phyloP scores from a whole-genome alignment of 1,284 basidiomycete species.

The Ceratorhiza oryzae-sativae region DNA sequence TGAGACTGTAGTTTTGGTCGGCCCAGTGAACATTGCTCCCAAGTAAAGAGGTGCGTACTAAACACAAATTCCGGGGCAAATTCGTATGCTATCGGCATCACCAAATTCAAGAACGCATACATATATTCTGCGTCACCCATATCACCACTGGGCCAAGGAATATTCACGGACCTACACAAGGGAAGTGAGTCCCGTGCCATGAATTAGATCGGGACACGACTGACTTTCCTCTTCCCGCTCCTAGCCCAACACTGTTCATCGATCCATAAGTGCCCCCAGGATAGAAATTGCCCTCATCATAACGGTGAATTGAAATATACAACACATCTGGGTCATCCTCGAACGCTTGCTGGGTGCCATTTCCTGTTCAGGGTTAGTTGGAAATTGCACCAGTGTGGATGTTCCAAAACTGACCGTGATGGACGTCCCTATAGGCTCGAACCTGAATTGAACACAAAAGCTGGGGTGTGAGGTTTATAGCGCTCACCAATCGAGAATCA shows the following conservation, averaged over 20 bases:
- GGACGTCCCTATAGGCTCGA: constrained; percentile 80
- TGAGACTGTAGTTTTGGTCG: constrained; percentile 68
- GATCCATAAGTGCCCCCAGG: constrained; percentile 91
- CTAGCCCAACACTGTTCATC: constrained; percentile 85
- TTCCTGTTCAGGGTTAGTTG: constrained; percentile 61
- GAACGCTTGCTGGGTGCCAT: constrained; percentile 96
- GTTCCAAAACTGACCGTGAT: constrained; percentile 72
- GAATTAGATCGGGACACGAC: constrained; percentile 50
- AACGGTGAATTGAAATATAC: constrained; percentile 97
- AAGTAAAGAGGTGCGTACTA: constrained; percentile 61
- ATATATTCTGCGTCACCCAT: constrained; percentile 98
- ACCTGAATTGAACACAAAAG: constrained; percentile 40
- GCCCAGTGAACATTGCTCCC: background rate
- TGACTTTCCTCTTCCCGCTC: constrained; percentile 82
- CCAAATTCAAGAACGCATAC: constrained; percentile 92
- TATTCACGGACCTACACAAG: constrained; percentile 82
- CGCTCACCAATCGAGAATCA: constrained; percentile 97
- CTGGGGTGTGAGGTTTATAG: constrained; percentile 41
- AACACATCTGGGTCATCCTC: constrained; percentile 89
- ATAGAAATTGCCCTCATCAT: constrained; percentile 91
- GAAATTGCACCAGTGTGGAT: background rate
- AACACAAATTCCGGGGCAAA: constrained; percentile 96
- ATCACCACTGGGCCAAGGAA: constrained; percentile 89
- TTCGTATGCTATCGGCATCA: constrained; percentile 98
- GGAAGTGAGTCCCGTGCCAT: constrained; percentile 43